Base-by-base conservation (phyloP, 306 rosid species). In the Ochetophila trinervis region DNA sequence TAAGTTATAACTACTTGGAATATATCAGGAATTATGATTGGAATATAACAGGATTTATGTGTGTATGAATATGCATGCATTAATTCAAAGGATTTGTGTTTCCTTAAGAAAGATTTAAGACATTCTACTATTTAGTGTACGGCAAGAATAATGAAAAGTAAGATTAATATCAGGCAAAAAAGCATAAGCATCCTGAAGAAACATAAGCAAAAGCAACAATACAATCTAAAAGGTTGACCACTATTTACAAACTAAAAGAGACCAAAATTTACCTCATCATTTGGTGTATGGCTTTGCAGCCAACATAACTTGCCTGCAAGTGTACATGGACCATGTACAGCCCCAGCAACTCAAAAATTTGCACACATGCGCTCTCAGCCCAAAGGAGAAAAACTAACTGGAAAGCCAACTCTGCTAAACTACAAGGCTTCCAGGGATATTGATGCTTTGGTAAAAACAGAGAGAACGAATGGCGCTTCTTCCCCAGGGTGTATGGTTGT, bases 391-490 rank as follows among this genome's bases (percentile, higher is more conserved):
- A 69, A 73, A 72, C 62, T 52, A 69, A 77, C 79, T 40, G 73
- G 62, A 62, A 63, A 61, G 57, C 60, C 57, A 80, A 59, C 67
- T 36, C 65, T 44, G 42, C 60, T 66, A 74, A 73, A 42, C 86
- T 90, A 90, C 65, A 94, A 75, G 79, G 86, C 87, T 82, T 94
- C 99, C 80, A 94, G 76, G 66, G 88, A 81, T 71, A 94, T 67
- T 27, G 96, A 90, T 67, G 99, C 99, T 79, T 94, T 94, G 36
- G 99, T 94, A 86, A 94, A 94, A 74, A 94, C 97, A 56, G 96
- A 94, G 48, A 94, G 97, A 68, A 94, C 97, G 69, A 94, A 94
- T 13, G 99, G 99, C 40, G 99, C 99, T 88, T 94, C 99, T 84
- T 94, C 97, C 48, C 95, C 96, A 18, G 99, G 99, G 78, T 94